Conservation (phyloP, 768 basidiomycete genomes). For the Termitomyces sp. region DNA sequence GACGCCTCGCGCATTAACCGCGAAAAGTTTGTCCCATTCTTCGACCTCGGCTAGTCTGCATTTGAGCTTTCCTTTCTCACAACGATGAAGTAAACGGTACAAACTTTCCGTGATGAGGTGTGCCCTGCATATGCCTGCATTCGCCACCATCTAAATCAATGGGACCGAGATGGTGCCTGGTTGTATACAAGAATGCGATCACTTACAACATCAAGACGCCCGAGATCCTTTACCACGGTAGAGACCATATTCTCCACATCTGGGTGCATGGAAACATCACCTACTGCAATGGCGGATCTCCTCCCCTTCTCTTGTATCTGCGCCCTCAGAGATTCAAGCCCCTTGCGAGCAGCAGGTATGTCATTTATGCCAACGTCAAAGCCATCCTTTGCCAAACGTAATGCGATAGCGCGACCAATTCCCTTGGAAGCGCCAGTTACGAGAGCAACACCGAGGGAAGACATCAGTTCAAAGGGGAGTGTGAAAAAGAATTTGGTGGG, state of each 20-base stretch:
- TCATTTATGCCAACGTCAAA: slow-evolving; percentile 32
- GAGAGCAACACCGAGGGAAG: slow-evolving; percentile 25
- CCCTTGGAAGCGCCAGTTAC: slow-evolving; percentile 31
- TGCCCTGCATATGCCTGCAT: slow-evolving; percentile 28
- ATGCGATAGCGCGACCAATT: slow-evolving; percentile 42
- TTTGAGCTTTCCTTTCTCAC: neutral
- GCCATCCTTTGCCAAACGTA: slow-evolving; percentile 32
- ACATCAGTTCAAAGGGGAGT: slow-evolving; percentile 16
- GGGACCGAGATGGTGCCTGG: neutral
- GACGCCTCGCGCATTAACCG: slow-evolving; percentile 28
- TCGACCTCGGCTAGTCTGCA: slow-evolving; percentile 13
- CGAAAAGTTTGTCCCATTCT: slow-evolving; percentile 27
- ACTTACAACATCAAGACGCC: slow-evolving; percentile 5
- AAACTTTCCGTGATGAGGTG: slow-evolving; percentile 23
- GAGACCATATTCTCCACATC: slow-evolving; percentile 36
- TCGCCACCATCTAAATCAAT: slow-evolving; percentile 33
- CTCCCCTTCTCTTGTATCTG: slow-evolving; percentile 19
- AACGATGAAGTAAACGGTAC: neutral
- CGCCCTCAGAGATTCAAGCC: neutral
- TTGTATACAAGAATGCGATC: neutral
- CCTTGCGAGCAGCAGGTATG: slow-evolving; percentile 17
- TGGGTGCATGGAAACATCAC: slow-evolving; percentile 26
- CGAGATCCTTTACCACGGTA: neutral
- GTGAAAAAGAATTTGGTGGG: neutral
- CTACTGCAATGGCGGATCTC: neutral